Percentiles rank a stretch among this genome's conserved stretches.
Conservation (phyloP, 176 grass and related monocot genomes). For the Oryza coarctata region DNA sequence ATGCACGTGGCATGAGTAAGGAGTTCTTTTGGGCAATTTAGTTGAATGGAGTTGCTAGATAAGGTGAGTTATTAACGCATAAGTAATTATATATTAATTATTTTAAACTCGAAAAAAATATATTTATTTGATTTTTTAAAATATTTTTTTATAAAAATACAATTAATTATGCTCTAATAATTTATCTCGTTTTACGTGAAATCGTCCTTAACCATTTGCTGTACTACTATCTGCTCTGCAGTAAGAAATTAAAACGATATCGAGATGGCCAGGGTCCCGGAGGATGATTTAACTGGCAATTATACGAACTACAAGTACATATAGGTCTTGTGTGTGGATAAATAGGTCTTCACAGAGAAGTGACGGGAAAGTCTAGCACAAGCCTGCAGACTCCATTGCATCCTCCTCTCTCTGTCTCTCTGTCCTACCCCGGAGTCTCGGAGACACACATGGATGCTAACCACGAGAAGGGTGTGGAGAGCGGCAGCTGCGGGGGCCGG, state of each 20-base stretch:
- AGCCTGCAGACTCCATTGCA: not conserved
- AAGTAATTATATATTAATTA: no score
- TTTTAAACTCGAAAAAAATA: no score
- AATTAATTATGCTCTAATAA: no score
- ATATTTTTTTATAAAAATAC: no score
- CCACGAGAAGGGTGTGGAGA: constrained; percentile 20
- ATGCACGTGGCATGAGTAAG: not conserved
- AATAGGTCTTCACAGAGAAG: not conserved
- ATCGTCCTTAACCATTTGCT: not conserved
- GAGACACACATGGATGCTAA: constrained; percentile 44
- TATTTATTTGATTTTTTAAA: no score
- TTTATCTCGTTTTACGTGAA: no score
- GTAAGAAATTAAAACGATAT: not conserved
- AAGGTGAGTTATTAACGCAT: no score
- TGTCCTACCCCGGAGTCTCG: not conserved
- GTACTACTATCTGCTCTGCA: not conserved
- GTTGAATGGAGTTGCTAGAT: no score
- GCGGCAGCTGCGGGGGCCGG: not conserved
- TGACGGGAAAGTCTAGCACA: not conserved
- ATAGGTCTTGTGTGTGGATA: not conserved
- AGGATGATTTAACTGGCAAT: not conserved
- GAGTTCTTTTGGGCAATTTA: no score
- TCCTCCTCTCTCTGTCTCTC: not conserved
- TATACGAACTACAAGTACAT: not conserved
- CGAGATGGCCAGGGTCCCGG: not conserved